These are phyloP conservation scores for Cryptococcus sp. DNA, from an alignment of 1,284 basidiomycete species.

Conservation along the genomic window DNA sequence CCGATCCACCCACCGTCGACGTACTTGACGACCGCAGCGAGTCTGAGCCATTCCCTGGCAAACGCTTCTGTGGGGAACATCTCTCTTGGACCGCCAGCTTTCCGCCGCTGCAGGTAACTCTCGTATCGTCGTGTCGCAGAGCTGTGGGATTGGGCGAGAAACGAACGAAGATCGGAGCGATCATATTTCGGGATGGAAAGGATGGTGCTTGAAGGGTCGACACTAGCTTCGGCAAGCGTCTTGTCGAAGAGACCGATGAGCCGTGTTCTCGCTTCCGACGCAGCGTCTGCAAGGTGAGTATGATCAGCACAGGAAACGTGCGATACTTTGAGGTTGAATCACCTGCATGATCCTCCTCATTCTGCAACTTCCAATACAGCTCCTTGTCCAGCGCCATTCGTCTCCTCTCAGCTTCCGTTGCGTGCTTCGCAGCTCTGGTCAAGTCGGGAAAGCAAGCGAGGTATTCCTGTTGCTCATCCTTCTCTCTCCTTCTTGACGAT, in stretches of 20 bases:
- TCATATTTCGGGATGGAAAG: slow-evolving; percentile 25
- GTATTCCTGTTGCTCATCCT: not conserved
- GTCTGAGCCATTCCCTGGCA: slow-evolving; percentile 35
- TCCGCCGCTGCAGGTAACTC: slow-evolving; percentile 32
- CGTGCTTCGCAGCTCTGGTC: slow-evolving; percentile 3
- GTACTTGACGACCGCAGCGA: slow-evolving; percentile 42
- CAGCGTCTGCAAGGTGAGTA: slow-evolving; percentile 19
- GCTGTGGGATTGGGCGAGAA: slow-evolving; percentile 18
- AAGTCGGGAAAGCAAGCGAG: slow-evolving; percentile 7
- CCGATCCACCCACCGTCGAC: slow-evolving; percentile 43
- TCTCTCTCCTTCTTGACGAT: too few relatives aligned
- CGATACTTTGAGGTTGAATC: slow-evolving; percentile 1
- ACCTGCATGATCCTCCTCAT: slow-evolving; percentile 38
- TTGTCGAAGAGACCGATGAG: slow-evolving; percentile 30
- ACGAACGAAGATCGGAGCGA: slow-evolving; percentile 11
- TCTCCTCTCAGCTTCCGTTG: not conserved
- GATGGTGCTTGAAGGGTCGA: slow-evolving; percentile 20
- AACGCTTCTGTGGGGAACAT: slow-evolving; percentile 33
- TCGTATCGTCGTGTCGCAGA: slow-evolving; percentile 26
- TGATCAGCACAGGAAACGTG: not conserved
- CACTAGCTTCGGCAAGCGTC: slow-evolving; percentile 21
- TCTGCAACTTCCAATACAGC: slow-evolving; percentile 53
- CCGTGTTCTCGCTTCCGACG: slow-evolving; percentile 22
- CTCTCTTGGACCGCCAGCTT: slow-evolving; percentile 34
- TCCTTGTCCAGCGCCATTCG: slow-evolving; percentile 70